Percentiles rank a stretch among this genome's conserved stretches.
phyloP scores from a whole-genome alignment of 2,329 filamentous ascomycete species.

The Curvularia eragrostidis region DNA sequence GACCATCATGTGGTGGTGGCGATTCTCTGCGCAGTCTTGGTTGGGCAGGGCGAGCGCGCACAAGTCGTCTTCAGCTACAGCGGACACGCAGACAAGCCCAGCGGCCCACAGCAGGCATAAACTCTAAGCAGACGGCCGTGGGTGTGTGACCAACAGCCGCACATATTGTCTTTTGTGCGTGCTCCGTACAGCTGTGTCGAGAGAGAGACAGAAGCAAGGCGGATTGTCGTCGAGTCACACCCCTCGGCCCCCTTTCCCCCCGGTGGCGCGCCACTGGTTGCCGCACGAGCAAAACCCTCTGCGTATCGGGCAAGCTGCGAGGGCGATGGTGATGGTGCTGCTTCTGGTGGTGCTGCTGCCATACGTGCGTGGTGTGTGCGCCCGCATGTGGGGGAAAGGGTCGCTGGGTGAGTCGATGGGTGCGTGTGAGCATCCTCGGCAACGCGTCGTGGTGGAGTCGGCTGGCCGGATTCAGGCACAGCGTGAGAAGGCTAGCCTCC shows the following conservation, averaged over 20 bases:
- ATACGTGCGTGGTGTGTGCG: not conserved
- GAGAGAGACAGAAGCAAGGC: constrained; percentile 16
- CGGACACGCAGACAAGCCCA: not conserved
- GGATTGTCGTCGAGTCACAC: constrained; percentile 22
- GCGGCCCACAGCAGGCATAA: not conserved
- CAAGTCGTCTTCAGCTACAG: constrained; percentile 5
- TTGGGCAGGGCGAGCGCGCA: not conserved
- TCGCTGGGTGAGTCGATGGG: not conserved
- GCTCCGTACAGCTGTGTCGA: constrained; percentile 3
- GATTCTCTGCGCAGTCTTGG: not conserved
- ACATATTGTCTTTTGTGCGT: constrained; percentile 17
- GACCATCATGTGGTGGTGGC: not conserved
- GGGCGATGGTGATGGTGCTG: not conserved
- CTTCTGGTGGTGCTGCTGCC: not conserved
- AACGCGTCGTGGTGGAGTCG: constrained; percentile 9
- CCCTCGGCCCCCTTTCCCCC: not conserved
- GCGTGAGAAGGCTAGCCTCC: constrained; percentile 13
- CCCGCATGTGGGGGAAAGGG: constrained; percentile 6
- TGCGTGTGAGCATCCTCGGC: constrained; percentile 14
- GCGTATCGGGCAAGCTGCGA: no score
- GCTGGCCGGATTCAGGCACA: constrained; percentile 3
- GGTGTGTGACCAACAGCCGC: constrained; percentile 3
- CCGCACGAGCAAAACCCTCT: constrained; percentile 3
- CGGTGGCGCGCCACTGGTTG: not conserved
- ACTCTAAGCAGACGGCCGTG: not conserved